Evolutionary conservation across 345 rosid species (phyloP).

Genomic region (Noccaea caerulescens): DNA sequence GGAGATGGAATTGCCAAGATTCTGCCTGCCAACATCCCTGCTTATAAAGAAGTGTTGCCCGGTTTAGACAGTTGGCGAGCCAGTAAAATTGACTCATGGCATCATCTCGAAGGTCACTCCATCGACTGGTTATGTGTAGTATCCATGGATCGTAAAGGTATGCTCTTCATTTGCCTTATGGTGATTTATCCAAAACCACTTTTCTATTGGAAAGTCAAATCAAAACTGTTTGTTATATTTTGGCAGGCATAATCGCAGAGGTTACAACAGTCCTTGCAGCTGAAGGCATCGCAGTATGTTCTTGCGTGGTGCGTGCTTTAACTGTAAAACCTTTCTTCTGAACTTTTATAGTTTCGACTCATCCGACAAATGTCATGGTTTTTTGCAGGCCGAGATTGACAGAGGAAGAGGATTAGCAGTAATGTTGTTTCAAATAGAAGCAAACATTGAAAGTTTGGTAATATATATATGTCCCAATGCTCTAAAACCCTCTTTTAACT

Average conservation of each 20-base stretch:
- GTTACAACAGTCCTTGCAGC: constrained; percentile 74
- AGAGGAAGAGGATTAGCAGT: constrained; percentile 91
- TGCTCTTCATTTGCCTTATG: neutral
- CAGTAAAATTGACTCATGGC: constrained; percentile 88
- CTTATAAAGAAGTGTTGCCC: constrained; percentile 78
- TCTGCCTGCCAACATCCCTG: constrained; percentile 67
- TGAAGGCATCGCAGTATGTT: constrained; percentile 70
- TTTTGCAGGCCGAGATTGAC: constrained; percentile 79
- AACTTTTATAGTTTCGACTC: neutral
- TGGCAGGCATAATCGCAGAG: constrained; percentile 87
- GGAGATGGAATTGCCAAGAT: constrained; percentile 71
- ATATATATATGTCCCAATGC: constrained; percentile 5
- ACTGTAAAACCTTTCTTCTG: constrained; percentile 9
- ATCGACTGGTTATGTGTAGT: constrained; percentile 89
- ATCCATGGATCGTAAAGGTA: constrained; percentile 89
- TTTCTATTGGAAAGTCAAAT: constrained; percentile 6
- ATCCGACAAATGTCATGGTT: constrained; percentile 11
- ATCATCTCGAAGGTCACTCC: constrained; percentile 87
- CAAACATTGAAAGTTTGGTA: constrained; percentile 75
- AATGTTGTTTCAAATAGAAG: constrained; percentile 89
- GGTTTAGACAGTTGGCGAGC: constrained; percentile 89
- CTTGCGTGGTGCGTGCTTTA: constrained; percentile 73
- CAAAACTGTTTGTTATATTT: constrained; percentile 17
- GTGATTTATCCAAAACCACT: neutral
- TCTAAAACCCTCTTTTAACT: neutral